Conservation (phyloP, 129 eudicot species). For the Flaveria brownii region DNA sequence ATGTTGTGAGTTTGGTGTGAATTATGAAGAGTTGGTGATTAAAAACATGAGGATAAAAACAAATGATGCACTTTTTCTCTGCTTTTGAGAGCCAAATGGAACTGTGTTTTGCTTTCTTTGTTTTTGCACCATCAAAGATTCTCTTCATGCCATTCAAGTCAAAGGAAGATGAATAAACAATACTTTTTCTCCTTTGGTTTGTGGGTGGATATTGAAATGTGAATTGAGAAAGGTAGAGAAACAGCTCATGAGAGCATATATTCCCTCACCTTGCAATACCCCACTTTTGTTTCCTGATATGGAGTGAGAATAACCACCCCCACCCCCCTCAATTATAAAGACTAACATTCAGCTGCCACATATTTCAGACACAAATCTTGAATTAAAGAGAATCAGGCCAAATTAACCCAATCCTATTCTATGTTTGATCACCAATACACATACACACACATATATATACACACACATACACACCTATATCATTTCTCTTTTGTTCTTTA, state of each 20-base stretch:
- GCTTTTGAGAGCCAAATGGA: slow-evolving; percentile 73
- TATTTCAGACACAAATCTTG: slow-evolving; percentile 44
- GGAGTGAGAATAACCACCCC: slow-evolving; percentile 80
- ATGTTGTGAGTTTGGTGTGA: slow-evolving; percentile 16
- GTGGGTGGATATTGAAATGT: slow-evolving; percentile 45
- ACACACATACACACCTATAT: slow-evolving; percentile 13
- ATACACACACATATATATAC: slow-evolving; percentile 20
- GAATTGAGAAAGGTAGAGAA: slow-evolving; percentile 59
- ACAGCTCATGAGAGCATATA: slow-evolving; percentile 87
- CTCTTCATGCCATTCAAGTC: slow-evolving; percentile 85
- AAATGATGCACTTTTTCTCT: slow-evolving; percentile 79
- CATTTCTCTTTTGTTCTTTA: slow-evolving; percentile 30
- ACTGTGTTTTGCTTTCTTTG: slow-evolving; percentile 82
- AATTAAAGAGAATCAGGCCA: slow-evolving; percentile 29
- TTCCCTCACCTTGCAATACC: slow-evolving; percentile 73
- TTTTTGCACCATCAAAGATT: slow-evolving; percentile 84
- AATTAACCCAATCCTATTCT: slow-evolving; percentile 29
- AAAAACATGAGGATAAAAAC: slow-evolving; percentile 73
- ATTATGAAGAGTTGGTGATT: slow-evolving; percentile 19
- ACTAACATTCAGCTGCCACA: slow-evolving; percentile 41
- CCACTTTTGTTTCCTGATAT: slow-evolving; percentile 95
- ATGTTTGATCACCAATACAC: slow-evolving; percentile 35
- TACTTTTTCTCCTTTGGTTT: slow-evolving; percentile 22
- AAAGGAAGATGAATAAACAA: slow-evolving; percentile 54
- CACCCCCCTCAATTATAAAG: slow-evolving; percentile 46